Conservation (phyloP, 176 grass and related monocot genomes). For the Aechmea fasciata region DNA sequence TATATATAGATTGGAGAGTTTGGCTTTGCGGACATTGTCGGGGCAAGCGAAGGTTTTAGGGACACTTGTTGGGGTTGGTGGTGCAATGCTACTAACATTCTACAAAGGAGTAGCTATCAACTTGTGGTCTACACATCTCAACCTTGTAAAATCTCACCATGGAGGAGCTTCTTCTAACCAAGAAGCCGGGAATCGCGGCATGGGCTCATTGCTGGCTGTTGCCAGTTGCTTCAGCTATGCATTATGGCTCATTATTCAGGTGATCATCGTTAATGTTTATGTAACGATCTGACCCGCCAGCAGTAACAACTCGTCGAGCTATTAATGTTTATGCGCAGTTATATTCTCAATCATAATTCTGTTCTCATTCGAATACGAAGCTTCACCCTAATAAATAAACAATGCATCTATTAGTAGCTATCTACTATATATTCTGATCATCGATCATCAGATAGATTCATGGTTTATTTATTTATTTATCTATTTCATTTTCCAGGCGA, state of each 20-base stretch:
- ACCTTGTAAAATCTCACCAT: conserved; percentile 27
- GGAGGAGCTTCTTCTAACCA: not conserved
- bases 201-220: conserved; percentile 42
- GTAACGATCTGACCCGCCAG: too few relatives aligned
- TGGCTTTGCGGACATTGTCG: conserved; percentile 26
- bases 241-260: conserved; percentile 61
- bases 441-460: too few relatives aligned
- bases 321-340: too few relatives aligned
- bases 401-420: too few relatives aligned
- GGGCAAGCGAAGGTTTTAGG: conserved; percentile 69
- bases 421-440: too few relatives aligned
- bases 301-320: too few relatives aligned
- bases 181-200: conserved; percentile 18
- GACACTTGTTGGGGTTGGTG: conserved; percentile 59
- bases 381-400: too few relatives aligned
- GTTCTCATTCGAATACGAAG: too few relatives aligned
- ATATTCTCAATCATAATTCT: too few relatives aligned
- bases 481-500: conserved; percentile 24
- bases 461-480: not conserved
- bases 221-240: conserved; percentile 62
- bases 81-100: conserved; percentile 89
- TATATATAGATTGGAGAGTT: conserved; percentile 56
- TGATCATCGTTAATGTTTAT: not conserved
- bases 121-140: conserved; percentile 33
- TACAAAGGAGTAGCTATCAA: conserved; percentile 64